phyloP scores from a whole-genome alignment of 306 rosid genomes.

The Vigna trinervia region DNA sequence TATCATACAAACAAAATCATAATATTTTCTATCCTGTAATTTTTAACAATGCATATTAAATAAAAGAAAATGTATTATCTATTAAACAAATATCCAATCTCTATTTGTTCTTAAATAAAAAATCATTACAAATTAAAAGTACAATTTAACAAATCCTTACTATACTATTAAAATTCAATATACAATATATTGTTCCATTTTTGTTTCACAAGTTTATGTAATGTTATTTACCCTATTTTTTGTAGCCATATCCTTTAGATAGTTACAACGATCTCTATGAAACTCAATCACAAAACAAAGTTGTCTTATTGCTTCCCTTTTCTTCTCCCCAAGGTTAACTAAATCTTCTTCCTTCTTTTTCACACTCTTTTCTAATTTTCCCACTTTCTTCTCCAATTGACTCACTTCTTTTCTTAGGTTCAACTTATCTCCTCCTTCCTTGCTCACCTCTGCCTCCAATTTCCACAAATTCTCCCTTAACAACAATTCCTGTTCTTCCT shows the following conservation, averaged over 20 bases:
- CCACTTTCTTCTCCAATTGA: constrained; percentile 66
- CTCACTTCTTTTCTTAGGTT: constrained; percentile 53
- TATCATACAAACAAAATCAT: not conserved
- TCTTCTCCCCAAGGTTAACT: constrained; percentile 63
- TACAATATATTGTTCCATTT: not conserved
- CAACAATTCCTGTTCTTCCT: constrained; percentile 59
- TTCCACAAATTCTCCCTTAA: constrained; percentile 67
- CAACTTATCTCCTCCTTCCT: constrained; percentile 70
- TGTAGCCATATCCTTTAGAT: constrained; percentile 52
- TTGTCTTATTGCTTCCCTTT: constrained; percentile 84
- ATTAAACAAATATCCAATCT: not conserved
- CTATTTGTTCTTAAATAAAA: not conserved
- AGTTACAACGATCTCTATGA: constrained; percentile 61
- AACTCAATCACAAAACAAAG: constrained; percentile 76
- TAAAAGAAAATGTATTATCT: not conserved
- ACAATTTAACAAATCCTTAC: not conserved
- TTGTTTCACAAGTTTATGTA: not conserved
- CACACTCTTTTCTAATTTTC: constrained; percentile 55
- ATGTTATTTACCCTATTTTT: constrained; percentile 33
- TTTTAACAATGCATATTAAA: not conserved
- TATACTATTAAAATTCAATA: not conserved
- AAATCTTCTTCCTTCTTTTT: constrained; percentile 71
- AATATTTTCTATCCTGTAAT: not conserved
- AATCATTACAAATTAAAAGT: not conserved
- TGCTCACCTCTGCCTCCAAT: constrained; percentile 65